A percentile compares a stretch with the other conserved stretches of the same genome.
These are phyloP conservation scores for Fraxinus excelsior DNA, from an alignment of 257 asterid genomes.

Conservation along the genomic window DNA sequence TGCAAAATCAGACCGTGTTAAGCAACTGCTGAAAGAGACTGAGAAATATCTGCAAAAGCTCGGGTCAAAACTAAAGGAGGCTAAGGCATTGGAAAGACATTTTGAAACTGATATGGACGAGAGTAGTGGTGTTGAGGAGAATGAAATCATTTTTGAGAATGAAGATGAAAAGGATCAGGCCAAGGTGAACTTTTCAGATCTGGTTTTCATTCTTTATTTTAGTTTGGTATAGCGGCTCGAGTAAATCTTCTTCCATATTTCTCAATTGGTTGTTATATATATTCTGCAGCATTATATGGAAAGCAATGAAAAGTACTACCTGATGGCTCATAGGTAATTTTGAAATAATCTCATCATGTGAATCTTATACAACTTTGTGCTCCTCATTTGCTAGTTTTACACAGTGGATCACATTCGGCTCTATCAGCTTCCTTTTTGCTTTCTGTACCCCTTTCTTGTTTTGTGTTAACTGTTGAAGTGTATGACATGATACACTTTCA, in stretches of 20 bases:
- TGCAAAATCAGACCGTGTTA: conserved; percentile 97
- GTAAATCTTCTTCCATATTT: conserved; percentile 14
- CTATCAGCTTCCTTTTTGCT: conserved; percentile 7
- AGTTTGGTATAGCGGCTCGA: conserved; percentile 2
- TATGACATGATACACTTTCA: conserved; percentile 8
- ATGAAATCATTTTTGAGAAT: conserved; percentile 58
- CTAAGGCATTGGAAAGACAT: conserved; percentile 73
- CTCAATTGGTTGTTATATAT: conserved; percentile 35
- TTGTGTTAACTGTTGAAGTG: conserved; percentile 8
- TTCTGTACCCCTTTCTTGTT: conserved; percentile 15
- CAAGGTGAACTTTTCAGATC: conserved; percentile 51
- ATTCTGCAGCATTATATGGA: conserved; percentile 93
- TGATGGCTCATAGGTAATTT: conserved; percentile 96
- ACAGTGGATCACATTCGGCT: conserved; percentile 15
- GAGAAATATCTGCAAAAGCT: conserved; percentile 94
- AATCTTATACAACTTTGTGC: conserved; percentile 17
- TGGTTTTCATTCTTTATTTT: conserved; percentile 21
- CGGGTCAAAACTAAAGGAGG: conserved; percentile 87
- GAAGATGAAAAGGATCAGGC: conserved; percentile 98
- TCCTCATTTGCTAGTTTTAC: background rate
- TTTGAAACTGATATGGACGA: conserved; percentile 76
- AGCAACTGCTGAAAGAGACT: conserved; percentile 89
- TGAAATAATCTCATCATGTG: conserved; percentile 18
- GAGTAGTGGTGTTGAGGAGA: conserved; percentile 53
- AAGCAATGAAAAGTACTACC: conserved; percentile 98